A percentile compares a stretch with the other conserved stretches of the same genome.
Evolutionary conservation across 306 rosid genomes (phyloP).

Genomic region (Erythrophleum fordii): DNA sequence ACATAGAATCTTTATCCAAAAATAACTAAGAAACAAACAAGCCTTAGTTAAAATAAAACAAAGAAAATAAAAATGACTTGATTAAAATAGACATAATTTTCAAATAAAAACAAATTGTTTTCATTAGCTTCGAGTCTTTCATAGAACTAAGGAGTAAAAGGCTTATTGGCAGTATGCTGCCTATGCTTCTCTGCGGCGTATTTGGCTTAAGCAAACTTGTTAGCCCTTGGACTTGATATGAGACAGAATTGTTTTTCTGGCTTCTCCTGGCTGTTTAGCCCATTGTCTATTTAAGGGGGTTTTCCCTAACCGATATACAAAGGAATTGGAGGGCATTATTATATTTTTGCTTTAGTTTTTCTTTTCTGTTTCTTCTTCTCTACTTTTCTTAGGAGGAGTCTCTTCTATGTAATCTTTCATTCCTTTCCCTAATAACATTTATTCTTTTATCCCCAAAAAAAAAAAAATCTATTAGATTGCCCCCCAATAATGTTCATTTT

Average conservation of each 20-base stretch:
- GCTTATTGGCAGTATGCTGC: background rate
- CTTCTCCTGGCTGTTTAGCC: background rate
- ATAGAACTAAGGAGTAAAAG: background rate
- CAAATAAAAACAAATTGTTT: background rate
- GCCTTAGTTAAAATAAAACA: too few species aligned
- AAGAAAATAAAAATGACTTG: too few species aligned
- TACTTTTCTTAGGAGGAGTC: background rate
- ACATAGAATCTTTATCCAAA: too few species aligned
- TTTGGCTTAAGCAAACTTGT: background rate
- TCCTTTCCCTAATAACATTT: background rate
- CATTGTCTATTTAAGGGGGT: background rate
- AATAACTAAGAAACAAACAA: too few species aligned
- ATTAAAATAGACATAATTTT: too few species aligned
- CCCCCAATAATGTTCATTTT: conserved; percentile 7
- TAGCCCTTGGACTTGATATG: background rate
- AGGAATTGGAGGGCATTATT: background rate
- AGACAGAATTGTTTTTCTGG: background rate
- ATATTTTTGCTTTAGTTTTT: background rate
- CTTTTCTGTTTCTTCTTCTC: background rate
- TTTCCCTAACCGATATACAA: background rate
- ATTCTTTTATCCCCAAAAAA: background rate
- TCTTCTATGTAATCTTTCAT: background rate
- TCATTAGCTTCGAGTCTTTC: background rate
- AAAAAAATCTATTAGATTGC: background rate
- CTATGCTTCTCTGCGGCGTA: background rate